phyloP scores from a whole-genome alignment of 2,329 filamentous ascomycete genomes.

The Botryotinia convoluta region DNA sequence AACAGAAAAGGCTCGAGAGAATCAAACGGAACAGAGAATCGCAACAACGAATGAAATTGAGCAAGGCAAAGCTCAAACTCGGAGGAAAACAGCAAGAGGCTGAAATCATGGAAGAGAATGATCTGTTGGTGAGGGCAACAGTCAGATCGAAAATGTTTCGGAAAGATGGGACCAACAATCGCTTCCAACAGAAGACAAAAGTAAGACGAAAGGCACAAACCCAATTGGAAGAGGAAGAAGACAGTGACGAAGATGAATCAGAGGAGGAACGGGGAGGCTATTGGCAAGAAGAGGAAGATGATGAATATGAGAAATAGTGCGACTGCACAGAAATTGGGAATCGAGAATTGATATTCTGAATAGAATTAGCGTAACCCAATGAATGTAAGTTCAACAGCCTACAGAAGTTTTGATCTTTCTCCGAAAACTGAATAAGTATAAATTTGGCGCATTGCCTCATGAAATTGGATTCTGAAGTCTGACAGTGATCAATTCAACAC shows the following conservation, averaged over 20 bases:
- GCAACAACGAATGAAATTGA: no score
- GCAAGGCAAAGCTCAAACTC: no score
- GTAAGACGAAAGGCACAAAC: background rate
- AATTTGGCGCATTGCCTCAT: background rate
- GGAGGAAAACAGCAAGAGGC: no score
- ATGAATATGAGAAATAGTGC: background rate
- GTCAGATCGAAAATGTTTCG: no score
- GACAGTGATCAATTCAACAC: background rate
- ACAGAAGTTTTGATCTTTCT: background rate
- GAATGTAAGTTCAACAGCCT: background rate
- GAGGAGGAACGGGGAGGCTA: background rate
- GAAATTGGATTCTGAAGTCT: background rate
- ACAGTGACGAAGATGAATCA: background rate
- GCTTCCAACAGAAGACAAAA: background rate
- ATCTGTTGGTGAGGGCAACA: background rate
- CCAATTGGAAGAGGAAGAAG: background rate
- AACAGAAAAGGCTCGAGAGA: background rate
- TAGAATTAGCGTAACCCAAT: background rate
- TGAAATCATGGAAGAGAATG: background rate
- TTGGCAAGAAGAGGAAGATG: background rate
- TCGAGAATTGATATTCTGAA: background rate
- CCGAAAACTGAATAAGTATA: background rate
- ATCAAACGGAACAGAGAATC: fast-evolving
- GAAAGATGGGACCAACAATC: background rate
- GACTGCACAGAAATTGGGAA: background rate